A percentile compares a stretch with the other conserved stretches of the same genome.
These are phyloP conservation scores for Fulvia fulva DNA, from an alignment of 2,329 filamentous ascomycete species.

Conservation along the genomic window DNA sequence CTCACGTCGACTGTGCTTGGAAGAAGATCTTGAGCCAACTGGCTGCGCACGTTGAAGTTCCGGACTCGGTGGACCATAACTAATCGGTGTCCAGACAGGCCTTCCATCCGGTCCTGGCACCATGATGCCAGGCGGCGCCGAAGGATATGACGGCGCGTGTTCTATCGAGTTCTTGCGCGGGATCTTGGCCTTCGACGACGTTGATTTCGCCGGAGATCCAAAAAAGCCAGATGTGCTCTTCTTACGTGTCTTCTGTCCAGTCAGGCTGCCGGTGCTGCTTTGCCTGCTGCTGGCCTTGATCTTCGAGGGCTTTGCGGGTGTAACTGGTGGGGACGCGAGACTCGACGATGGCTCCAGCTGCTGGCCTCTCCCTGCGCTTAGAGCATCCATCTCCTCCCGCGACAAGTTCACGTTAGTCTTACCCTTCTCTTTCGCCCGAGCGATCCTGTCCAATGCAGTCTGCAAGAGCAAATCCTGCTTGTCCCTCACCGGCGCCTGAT, in stretches of 20 bases:
- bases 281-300: constrained; percentile 32
- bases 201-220: constrained; percentile 34
- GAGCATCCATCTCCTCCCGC: constrained; percentile 72
- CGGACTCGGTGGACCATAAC: constrained; percentile 27
- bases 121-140: constrained; percentile 43
- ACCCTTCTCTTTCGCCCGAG: constrained; percentile 70
- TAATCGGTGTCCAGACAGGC: constrained; percentile 40
- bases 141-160: constrained; percentile 17
- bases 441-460: constrained; percentile 74
- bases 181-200: constrained; percentile 31
- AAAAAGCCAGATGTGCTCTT: constrained; percentile 32
- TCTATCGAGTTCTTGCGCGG: constrained; percentile 28
- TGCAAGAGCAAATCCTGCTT: constrained; percentile 74
- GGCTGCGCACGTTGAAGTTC: constrained; percentile 13
- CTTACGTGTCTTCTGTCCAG: constrained; percentile 33
- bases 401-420: constrained; percentile 75
- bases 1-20: constrained; percentile 29
- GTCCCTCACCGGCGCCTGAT: constrained; percentile 56
- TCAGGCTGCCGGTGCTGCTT: constrained; percentile 36
- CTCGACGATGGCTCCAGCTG: constrained; percentile 26
- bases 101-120: constrained; percentile 47
- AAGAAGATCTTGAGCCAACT: constrained; percentile 17
- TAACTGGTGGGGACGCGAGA: constrained; percentile 30
- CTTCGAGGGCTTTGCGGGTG: constrained; percentile 23
- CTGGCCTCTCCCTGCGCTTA: constrained; percentile 52